phyloP scores from a whole-genome alignment of 2,329 filamentous ascomycete genomes.

The Shiraia sp. region DNA sequence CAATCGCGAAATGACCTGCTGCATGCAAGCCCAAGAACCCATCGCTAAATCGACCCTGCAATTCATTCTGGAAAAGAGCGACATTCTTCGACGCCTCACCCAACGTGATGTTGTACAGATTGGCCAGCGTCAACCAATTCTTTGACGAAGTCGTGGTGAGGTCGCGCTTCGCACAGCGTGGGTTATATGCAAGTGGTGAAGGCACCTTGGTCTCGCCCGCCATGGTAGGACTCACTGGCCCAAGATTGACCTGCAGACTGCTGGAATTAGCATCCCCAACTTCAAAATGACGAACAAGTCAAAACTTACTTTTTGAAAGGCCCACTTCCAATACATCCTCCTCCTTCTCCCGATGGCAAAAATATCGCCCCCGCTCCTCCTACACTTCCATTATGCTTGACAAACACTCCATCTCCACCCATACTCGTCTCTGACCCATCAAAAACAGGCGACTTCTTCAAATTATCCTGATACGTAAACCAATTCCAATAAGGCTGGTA shows the following conservation, averaged over 20 bases:
- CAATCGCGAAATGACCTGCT: constrained; percentile 41
- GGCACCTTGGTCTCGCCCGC: constrained; percentile 13
- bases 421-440: constrained; percentile 43
- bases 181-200: constrained; percentile 22
- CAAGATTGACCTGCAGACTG: constrained; percentile 27
- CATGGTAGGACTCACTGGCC: constrained; percentile 18
- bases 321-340: constrained; percentile 26
- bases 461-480: constrained; percentile 29
- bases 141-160: constrained; percentile 29
- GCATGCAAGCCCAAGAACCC: constrained; percentile 45
- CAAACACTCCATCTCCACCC: constrained; percentile 22
- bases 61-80: constrained; percentile 38
- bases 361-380: constrained; percentile 13
- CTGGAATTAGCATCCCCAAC: neutral
- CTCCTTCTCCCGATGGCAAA: constrained; percentile 17
- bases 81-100: constrained; percentile 54
- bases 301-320: constrained; percentile 32
- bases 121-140: constrained; percentile 23
- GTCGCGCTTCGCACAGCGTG: constrained; percentile 41
- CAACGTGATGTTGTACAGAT: constrained; percentile 51
- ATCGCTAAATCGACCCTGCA: constrained; percentile 18
- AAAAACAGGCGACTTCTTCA: constrained; percentile 31
- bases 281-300: neutral
- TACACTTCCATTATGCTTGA: constrained; percentile 23
- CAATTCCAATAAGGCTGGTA: constrained; percentile 56